Evolutionary conservation across 2,329 filamentous ascomycete genomes (phyloP).

Genomic region (Pyrenophora graminea): DNA sequence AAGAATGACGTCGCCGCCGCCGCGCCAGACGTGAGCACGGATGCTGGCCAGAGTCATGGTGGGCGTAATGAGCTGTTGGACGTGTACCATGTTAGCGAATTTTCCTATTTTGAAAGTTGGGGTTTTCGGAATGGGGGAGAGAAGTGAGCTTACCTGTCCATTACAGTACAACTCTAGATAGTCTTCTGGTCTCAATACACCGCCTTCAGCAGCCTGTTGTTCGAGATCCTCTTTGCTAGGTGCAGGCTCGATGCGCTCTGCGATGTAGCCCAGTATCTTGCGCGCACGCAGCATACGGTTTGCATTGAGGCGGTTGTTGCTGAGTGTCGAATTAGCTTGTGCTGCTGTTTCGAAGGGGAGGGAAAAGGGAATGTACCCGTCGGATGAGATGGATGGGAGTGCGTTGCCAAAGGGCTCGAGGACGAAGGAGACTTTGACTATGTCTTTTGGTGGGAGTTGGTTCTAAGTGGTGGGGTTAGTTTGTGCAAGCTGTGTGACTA

Average conservation of each 20-base stretch:
- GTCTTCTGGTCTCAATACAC: conserved; percentile 74
- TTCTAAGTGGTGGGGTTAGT: conserved; percentile 60
- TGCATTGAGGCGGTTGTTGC: conserved; percentile 89
- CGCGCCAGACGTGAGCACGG: conserved; percentile 90
- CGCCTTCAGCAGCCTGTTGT: conserved; percentile 23
- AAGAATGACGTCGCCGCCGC: conserved; percentile 87
- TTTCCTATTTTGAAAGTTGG: neutral
- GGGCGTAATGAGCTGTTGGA: conserved; percentile 64
- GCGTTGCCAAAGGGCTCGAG: conserved; percentile 78
- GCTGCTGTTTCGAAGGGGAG: conserved; percentile 30
- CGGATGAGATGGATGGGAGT: conserved; percentile 74
- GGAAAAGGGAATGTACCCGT: conserved; percentile 59
- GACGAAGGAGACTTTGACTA: conserved; percentile 93
- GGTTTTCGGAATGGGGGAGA: neutral
- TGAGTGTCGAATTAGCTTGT: conserved; percentile 40
- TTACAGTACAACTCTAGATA: conserved; percentile 96
- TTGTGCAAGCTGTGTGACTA: neutral
- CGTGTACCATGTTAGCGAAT: neutral
- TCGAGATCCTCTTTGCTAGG: conserved; percentile 63
- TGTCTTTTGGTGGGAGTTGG: conserved; percentile 81
- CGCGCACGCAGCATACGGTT: conserved; percentile 95
- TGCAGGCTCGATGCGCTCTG: conserved; percentile 82
- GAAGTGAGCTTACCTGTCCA: conserved; percentile 68
- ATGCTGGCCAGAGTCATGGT: conserved; percentile 95
- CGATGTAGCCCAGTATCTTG: conserved; percentile 91